phyloP scores from a whole-genome alignment of 116 monocot species.

The Papilionanthe hybrid region DNA sequence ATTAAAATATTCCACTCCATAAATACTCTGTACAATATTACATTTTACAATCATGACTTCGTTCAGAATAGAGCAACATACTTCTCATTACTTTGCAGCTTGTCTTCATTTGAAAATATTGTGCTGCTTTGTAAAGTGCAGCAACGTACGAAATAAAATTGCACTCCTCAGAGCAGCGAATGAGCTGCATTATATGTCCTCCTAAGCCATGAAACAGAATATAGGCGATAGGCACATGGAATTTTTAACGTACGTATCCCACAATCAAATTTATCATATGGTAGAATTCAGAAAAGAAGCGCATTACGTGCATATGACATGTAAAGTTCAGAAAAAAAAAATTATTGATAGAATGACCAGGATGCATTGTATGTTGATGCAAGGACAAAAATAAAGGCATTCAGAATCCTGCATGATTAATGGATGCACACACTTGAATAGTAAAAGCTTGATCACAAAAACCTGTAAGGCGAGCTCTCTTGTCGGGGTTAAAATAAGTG shows the following conservation, averaged over 20 bases:
- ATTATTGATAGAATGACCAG: not conserved
- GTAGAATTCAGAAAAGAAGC: not conserved
- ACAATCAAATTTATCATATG: not conserved
- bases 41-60: no score
- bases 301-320: no score
- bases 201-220: not conserved
- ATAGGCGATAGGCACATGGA: not conserved
- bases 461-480: conserved; percentile 99
- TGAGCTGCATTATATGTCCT: not conserved
- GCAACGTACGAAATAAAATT: not conserved
- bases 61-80: not conserved
- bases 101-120: not conserved
- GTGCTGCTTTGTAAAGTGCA: not conserved
- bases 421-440: not conserved
- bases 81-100: not conserved
- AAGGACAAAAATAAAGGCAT: not conserved
- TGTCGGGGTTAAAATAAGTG: conserved; percentile 84
- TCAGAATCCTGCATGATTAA: not conserved
- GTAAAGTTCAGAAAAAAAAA: no score
- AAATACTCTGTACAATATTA: not conserved
- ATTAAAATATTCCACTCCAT: not conserved
- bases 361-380: not conserved
- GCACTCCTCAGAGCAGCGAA: no score
- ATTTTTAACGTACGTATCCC: not conserved
- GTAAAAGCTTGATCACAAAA: not conserved